Percentiles rank a stretch among this genome's conserved stretches.
These are phyloP conservation scores for Amaranthus tricolor DNA, from an alignment of 179 eudicot species.

Conservation along the genomic window DNA sequence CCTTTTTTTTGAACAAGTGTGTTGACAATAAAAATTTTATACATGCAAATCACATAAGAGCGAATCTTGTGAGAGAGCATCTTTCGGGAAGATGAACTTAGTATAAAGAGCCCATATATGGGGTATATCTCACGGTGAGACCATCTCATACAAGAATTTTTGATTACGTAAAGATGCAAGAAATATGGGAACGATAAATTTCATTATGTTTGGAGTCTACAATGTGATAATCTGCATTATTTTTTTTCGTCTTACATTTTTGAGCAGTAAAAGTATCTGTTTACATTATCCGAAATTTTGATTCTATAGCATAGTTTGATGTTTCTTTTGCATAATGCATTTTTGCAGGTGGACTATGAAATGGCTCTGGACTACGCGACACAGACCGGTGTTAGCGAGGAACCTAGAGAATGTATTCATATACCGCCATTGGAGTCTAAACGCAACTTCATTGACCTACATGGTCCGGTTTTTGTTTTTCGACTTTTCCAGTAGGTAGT, in stretches of 20 bases:
- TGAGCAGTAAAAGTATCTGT: neutral
- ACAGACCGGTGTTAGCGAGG: constrained; percentile 85
- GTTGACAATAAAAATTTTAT: no score
- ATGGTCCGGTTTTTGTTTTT: constrained; percentile 65
- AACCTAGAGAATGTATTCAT: constrained; percentile 68
- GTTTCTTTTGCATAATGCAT: neutral
- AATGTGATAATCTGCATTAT: neutral
- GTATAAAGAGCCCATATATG: no score
- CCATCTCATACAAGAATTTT: no score
- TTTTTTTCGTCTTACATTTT: neutral
- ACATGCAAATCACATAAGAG: no score
- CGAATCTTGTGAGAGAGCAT: no score
- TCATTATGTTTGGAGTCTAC: no score
- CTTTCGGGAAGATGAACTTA: no score
- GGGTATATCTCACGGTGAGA: no score
- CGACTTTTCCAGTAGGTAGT: constrained; percentile 55
- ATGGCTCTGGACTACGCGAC: constrained; percentile 97
- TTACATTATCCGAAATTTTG: neutral
- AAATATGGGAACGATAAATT: no score
- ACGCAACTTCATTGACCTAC: constrained; percentile 53
- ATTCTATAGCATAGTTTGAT: neutral
- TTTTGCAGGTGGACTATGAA: constrained; percentile 89
- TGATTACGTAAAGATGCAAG: no score
- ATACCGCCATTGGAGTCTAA: constrained; percentile 54
- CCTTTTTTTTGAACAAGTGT: no score